Percentiles rank a stretch among this genome's conserved stretches.
Conservation (phyloP, 768 basidiomycete species). For the Nidularia sp. region DNA sequence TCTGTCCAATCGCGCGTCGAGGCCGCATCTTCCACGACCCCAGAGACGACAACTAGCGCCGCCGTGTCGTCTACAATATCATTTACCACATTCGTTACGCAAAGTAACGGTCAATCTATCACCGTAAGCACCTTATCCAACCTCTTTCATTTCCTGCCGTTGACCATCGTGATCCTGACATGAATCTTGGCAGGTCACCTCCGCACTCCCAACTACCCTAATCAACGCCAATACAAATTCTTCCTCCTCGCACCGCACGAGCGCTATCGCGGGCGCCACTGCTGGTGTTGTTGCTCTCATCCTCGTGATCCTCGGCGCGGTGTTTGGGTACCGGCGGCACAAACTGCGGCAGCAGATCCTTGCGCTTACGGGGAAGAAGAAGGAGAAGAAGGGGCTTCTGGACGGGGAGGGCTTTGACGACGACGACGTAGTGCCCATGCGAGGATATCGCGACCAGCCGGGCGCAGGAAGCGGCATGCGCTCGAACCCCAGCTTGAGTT, state of each 20-base stretch:
- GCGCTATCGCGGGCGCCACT: slow-evolving; percentile 38
- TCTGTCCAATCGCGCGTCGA: too few species aligned
- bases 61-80: too few species aligned
- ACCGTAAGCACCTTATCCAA: too few species aligned
- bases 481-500: neutral
- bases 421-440: slow-evolving; percentile 19
- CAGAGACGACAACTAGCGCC: too few species aligned
- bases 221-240: slow-evolving; percentile 11
- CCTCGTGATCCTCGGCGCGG: slow-evolving; percentile 24
- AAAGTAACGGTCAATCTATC: too few species aligned
- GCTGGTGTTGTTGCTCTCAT: slow-evolving; percentile 31
- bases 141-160: too few species aligned
- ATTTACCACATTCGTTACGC: too few species aligned
- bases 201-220: slow-evolving; percentile 24
- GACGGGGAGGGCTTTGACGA: slow-evolving; percentile 34
- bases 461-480: slow-evolving; percentile 3
- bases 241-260: slow-evolving; percentile 21
- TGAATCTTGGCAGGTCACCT: slow-evolving; percentile 9
- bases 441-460: slow-evolving; percentile 10
- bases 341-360: slow-evolving; percentile 21
- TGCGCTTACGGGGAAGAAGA: slow-evolving; percentile 17
- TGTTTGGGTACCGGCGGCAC: slow-evolving; percentile 33
- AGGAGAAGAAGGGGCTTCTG: slow-evolving; percentile 20
- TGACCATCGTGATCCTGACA: too few species aligned
- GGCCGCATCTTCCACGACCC: too few species aligned